These are phyloP conservation scores for Trematosphaeria pertusa DNA, from an alignment of 2,329 filamentous ascomycete species.

Conservation along the genomic window DNA sequence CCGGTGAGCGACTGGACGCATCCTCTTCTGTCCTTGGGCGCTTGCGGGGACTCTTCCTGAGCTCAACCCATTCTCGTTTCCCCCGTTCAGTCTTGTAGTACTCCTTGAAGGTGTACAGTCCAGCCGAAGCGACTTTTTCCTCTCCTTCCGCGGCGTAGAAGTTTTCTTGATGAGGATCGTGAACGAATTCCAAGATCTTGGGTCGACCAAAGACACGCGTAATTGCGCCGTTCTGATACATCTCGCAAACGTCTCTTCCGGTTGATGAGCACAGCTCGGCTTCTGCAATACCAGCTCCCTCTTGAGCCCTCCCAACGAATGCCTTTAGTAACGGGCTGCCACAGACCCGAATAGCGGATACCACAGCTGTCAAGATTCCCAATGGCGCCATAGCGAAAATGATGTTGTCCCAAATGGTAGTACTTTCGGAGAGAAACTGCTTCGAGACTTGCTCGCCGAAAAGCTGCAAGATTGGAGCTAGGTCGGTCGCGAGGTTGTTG, in stretches of 20 bases:
- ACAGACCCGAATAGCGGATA: conserved; percentile 37
- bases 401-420: conserved; percentile 33
- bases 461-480: conserved; percentile 31
- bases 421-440: conserved; percentile 40
- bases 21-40: no score
- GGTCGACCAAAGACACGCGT: conserved; percentile 14
- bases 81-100: no score
- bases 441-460: conserved; percentile 43
- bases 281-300: conserved; percentile 44
- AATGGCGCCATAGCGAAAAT: conserved; percentile 47
- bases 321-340: conserved; percentile 41
- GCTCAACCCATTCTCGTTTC: no score
- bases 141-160: no score
- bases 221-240: conserved; percentile 14
- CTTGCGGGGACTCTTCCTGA: no score
- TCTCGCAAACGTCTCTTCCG: conserved; percentile 22
- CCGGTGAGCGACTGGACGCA: no score
- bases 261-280: conserved; percentile 53
- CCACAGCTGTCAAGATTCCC: conserved; percentile 51
- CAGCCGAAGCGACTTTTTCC: no score
- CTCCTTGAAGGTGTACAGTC: no score
- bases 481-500: conserved; percentile 49
- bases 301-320: conserved; percentile 50
- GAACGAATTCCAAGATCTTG: conserved; percentile 29
- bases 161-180: no score